Percentiles rank a stretch among this genome's conserved stretches.
Conservation (phyloP, 2,329 filamentous ascomycete species). For the Macrophomina tecta region DNA sequence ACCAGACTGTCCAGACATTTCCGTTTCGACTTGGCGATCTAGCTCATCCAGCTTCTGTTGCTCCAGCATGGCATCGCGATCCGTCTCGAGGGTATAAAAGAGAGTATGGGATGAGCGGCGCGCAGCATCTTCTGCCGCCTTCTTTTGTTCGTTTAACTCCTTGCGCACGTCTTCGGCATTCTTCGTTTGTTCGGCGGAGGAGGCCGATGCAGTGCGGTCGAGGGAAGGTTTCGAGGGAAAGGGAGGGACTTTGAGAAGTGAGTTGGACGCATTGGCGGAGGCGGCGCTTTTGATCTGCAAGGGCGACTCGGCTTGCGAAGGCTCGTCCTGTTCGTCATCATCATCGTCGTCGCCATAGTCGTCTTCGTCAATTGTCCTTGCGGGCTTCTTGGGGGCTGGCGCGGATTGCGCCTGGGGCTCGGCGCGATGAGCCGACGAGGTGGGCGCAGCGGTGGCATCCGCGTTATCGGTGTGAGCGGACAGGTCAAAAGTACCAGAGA, state of each 20-base stretch:
- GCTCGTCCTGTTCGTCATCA: conserved; percentile 50
- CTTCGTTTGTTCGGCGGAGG: conserved; percentile 64
- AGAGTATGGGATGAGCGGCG: conserved; percentile 90
- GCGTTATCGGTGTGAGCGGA: conserved; percentile 4
- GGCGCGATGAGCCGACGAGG: conserved; percentile 40
- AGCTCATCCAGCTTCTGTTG: conserved; percentile 97
- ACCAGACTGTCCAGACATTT: conserved; percentile 73
- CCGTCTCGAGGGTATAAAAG: conserved; percentile 94
- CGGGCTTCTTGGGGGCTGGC: conserved; percentile 72
- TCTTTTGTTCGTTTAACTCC: conserved; percentile 89
- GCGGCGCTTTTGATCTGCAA: conserved; percentile 60
- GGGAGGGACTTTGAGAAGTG: conserved; percentile 68
- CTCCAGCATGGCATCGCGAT: conserved; percentile 94
- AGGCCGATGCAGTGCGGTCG: conserved; percentile 62
- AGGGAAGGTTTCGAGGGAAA: conserved; percentile 65
- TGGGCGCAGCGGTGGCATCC: conserved; percentile 31
- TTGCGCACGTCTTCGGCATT: conserved; percentile 88
- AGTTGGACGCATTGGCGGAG: conserved; percentile 60
- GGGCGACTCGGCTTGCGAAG: conserved; percentile 50
- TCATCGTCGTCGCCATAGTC: conserved; percentile 86
- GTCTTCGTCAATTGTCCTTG: conserved; percentile 80
- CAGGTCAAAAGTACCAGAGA: conserved; percentile 53
- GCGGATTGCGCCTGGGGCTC: conserved; percentile 52
- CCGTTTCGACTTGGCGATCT: conserved; percentile 92
- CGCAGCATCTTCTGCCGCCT: conserved; percentile 85